Percentiles rank a stretch among this genome's conserved stretches.
phyloP scores from a whole-genome alignment of 225 moss, liverwort and hornwort species.

The Thuidium tamariscinum region DNA sequence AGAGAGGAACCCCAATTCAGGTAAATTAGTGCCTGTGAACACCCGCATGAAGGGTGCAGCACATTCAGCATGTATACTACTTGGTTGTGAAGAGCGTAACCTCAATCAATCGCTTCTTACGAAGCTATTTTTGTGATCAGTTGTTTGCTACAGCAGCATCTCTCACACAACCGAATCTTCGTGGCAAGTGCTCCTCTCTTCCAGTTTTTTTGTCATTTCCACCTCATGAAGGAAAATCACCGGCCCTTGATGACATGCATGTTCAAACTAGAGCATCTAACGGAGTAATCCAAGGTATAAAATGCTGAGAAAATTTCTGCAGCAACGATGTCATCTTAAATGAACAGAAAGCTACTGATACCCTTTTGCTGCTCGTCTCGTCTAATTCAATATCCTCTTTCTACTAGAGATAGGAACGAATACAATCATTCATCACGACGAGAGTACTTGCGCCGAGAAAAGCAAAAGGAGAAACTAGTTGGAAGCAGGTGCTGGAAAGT shows the following conservation, averaged over 20 bases:
- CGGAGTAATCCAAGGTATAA: not conserved
- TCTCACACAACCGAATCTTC: not conserved
- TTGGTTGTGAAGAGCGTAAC: conserved; percentile 2
- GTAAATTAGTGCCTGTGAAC: not conserved
- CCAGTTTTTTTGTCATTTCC: not conserved
- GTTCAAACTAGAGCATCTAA: not conserved
- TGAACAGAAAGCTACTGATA: not conserved
- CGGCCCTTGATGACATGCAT: not conserved
- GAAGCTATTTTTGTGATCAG: not conserved
- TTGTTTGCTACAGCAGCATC: not conserved
- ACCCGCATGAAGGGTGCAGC: not conserved
- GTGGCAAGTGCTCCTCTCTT: not conserved
- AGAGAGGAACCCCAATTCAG: not conserved
- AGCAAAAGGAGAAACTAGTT: not conserved
- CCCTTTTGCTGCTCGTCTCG: not conserved
- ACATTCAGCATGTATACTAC: conserved; percentile 4
- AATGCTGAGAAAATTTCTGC: not conserved
- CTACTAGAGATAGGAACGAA: not conserved
- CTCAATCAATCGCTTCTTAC: not conserved
- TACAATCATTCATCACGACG: not conserved
- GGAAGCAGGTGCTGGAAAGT: not conserved
- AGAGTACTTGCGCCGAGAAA: not conserved
- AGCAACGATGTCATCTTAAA: not conserved
- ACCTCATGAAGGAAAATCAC: not conserved
- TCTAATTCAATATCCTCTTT: not conserved